Percentiles rank a stretch among this genome's conserved stretches.
These are phyloP conservation scores for Periglandula ipomoeae DNA, from an alignment of 2,329 filamentous ascomycete species.

Conservation along the genomic window DNA sequence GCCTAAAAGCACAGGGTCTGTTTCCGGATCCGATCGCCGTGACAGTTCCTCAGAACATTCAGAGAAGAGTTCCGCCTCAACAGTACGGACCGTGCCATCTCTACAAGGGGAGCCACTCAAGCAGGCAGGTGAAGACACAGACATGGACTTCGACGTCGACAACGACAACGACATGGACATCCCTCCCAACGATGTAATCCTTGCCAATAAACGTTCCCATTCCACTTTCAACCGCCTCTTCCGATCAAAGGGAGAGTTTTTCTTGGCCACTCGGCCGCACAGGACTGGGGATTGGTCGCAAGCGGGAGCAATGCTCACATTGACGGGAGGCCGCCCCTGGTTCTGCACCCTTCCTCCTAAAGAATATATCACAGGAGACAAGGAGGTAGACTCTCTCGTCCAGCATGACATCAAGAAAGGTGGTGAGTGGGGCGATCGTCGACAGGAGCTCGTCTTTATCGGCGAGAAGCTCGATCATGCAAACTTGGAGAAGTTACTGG, in stretches of 20 bases:
- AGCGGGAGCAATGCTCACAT: constrained; percentile 54
- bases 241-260: constrained; percentile 54
- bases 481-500: constrained; percentile 42
- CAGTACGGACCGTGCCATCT: constrained; percentile 15
- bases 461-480: constrained; percentile 51
- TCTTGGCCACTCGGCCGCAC: constrained; percentile 48
- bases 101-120: not conserved
- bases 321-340: constrained; percentile 46
- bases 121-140: not conserved
- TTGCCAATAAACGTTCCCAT: constrained; percentile 46
- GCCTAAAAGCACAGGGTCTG: constrained; percentile 1
- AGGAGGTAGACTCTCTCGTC: constrained; percentile 38
- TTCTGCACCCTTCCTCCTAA: constrained; percentile 50
- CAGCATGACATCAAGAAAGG: constrained; percentile 40
- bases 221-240: constrained; percentile 45
- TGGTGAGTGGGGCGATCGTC: constrained; percentile 58
- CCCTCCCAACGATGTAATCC: constrained; percentile 33
- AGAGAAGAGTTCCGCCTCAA: constrained; percentile 16
- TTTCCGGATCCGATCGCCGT: constrained; percentile 3
- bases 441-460: constrained; percentile 67
- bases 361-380: constrained; percentile 38
- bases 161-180: constrained; percentile 17
- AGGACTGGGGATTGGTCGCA: constrained; percentile 53
- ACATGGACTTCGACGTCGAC: constrained; percentile 14
- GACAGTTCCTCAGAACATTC: constrained; percentile 12